Conservation (phyloP, 2,329 filamentous ascomycete genomes). For the Xylaria sp. region DNA sequence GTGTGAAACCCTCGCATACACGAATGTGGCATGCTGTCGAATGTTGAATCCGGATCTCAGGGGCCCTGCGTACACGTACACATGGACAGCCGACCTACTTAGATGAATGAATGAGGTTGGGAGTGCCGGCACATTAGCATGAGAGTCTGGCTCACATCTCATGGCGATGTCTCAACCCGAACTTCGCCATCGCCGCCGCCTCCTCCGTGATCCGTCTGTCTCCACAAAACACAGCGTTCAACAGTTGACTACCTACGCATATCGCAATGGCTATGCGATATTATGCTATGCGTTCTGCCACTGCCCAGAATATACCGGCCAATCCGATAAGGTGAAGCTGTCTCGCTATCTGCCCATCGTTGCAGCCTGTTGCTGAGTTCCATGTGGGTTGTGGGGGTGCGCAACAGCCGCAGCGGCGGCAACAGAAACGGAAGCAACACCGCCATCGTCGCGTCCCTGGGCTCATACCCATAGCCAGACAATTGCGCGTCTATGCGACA, state of each 20-base stretch:
- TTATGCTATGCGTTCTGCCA: too few species aligned
- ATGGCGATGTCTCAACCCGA: slow-evolving; percentile 4
- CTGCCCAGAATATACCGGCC: too few species aligned
- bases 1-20: slow-evolving; percentile 12
- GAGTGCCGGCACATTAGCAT: slow-evolving; percentile 1
- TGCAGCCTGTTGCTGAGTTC: too few species aligned
- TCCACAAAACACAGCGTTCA: neutral
- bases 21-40: neutral
- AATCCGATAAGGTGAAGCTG: too few species aligned
- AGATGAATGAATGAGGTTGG: neutral
- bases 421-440: slow-evolving; percentile 14
- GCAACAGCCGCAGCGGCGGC: neutral
- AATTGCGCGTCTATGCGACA: slow-evolving; percentile 15
- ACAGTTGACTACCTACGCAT: neutral
- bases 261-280: too few species aligned
- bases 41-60: neutral
- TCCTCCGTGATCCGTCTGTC: slow-evolving; percentile 6
- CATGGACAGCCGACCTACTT: neutral
- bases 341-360: too few species aligned
- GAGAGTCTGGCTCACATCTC: slow-evolving; percentile 13
- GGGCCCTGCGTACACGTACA: too few species aligned
- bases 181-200: slow-evolving; percentile 9
- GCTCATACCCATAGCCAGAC: neutral
- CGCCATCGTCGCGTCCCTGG: slow-evolving; percentile 10
- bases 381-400: neutral